A percentile compares a stretch with the other conserved stretches of the same genome.
phyloP scores from a whole-genome alignment of 495 filamentous ascomycete species.

The Schizothecium vesticola region DNA sequence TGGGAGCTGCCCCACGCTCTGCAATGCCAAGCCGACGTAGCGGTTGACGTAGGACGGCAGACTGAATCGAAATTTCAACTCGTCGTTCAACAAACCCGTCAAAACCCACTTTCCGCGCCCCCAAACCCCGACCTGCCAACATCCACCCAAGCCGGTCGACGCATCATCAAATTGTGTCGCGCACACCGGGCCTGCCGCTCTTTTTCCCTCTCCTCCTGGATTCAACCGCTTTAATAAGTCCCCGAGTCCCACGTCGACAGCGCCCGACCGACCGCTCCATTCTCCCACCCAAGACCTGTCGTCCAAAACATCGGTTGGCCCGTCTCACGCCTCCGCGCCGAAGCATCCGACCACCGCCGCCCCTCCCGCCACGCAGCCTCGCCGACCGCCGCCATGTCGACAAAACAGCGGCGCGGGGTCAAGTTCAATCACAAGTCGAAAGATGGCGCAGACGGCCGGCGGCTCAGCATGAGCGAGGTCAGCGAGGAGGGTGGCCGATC shows the following conservation, averaged over 20 bases:
- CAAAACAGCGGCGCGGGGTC: conserved; percentile 60
- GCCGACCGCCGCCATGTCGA: conserved; percentile 21
- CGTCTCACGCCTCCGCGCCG: background rate
- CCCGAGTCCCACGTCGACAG: background rate
- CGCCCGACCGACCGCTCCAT: background rate
- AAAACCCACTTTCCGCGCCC: conserved; percentile 4
- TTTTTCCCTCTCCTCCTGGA: background rate
- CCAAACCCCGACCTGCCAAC: background rate
- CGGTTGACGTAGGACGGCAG: conserved; percentile 26
- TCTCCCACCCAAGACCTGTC: background rate
- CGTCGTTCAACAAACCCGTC: background rate
- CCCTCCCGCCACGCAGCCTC: background rate
- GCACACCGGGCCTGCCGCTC: background rate
- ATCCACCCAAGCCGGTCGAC: background rate
- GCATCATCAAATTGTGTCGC: background rate
- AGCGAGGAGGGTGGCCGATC: conserved; percentile 59
- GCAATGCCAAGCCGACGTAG: conserved; percentile 9
- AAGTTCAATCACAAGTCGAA: conserved; percentile 67
- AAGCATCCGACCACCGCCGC: background rate
- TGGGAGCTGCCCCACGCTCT: background rate
- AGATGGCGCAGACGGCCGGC: conserved; percentile 48
- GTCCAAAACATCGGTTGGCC: background rate
- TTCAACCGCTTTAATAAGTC: background rate
- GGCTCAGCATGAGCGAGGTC: conserved; percentile 71
- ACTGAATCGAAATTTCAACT: conserved; percentile 23